A percentile compares a stretch with the other conserved stretches of the same genome.
These are phyloP conservation scores for Calophaca sinica DNA, from an alignment of 306 rosid species.

Conservation along the genomic window DNA sequence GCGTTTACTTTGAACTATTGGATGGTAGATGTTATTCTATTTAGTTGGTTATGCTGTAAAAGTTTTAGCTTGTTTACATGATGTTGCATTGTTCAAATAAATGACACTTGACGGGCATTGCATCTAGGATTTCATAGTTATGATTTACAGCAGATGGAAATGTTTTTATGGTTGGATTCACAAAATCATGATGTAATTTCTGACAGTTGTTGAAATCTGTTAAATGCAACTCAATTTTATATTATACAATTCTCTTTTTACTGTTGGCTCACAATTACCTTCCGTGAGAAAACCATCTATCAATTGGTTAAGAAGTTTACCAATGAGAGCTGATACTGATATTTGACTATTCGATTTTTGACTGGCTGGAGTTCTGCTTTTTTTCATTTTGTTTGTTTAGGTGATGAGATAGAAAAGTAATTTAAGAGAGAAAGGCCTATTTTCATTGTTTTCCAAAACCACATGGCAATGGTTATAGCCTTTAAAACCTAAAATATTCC, in stretches of 20 bases:
- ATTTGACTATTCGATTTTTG: not conserved
- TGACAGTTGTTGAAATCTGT: too few species aligned
- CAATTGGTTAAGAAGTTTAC: not conserved
- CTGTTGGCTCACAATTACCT: slow-evolving; percentile 3
- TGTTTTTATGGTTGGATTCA: not conserved
- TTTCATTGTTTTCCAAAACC: not conserved
- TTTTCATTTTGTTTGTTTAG: not conserved
- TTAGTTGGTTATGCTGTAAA: not conserved
- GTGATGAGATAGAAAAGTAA: not conserved
- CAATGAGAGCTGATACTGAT: not conserved
- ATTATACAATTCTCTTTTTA: not conserved
- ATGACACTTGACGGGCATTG: not conserved
- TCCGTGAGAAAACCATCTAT: not conserved
- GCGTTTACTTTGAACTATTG: slow-evolving; percentile 25
- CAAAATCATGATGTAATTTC: not conserved
- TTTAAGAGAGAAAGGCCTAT: not conserved
- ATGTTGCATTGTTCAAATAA: slow-evolving; percentile 9
- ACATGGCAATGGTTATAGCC: too few species aligned
- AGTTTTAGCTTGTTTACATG: not conserved
- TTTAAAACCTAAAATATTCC: too few species aligned
- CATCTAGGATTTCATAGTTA: not conserved
- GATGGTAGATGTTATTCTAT: slow-evolving; percentile 21
- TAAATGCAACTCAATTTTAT: not conserved
- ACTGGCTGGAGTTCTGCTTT: not conserved
- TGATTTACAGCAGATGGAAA: not conserved